phyloP scores from a whole-genome alignment of 139 green algal genomes.

The Coelastrella sp. region DNA sequence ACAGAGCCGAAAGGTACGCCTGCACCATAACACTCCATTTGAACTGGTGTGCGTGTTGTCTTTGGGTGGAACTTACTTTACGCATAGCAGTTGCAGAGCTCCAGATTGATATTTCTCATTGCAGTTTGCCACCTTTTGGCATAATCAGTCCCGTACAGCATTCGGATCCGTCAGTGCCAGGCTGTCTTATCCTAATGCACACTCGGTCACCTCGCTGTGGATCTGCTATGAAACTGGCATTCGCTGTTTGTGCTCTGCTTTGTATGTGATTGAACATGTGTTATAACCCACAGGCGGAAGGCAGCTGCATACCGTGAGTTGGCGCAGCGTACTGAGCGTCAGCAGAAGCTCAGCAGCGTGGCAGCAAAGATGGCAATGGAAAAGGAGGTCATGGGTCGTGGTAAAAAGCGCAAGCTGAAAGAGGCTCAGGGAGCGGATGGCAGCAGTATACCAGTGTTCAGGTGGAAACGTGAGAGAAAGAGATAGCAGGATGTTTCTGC shows the following conservation, averaged over 20 bases:
- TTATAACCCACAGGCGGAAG: constrained; percentile 65
- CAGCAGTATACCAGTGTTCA: constrained; percentile 63
- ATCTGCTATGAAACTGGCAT: neutral
- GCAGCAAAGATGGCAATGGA: constrained; percentile 72
- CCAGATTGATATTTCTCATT: no score
- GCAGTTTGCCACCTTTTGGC: no score
- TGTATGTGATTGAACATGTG: neutral
- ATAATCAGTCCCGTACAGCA: no score
- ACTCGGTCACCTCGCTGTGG: no score
- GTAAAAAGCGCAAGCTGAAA: constrained; percentile 83
- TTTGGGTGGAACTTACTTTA: no score
- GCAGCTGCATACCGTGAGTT: constrained; percentile 86
- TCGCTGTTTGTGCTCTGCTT: neutral
- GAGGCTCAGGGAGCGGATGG: constrained; percentile 46
- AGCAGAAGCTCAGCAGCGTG: constrained; percentile 70
- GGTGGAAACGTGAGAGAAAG: constrained; percentile 79
- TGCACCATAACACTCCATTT: no score
- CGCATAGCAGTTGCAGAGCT: no score
- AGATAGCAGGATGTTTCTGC: constrained; percentile 32
- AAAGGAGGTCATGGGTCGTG: constrained; percentile 88
- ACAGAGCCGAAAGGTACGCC: neutral
- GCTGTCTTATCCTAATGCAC: neutral
- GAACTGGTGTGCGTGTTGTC: no score
- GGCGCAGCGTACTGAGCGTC: constrained; percentile 74
- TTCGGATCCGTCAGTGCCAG: neutral